These are phyloP conservation scores for Discostella stelligera DNA, from an alignment of 352 stramenopile species.

Conservation along the genomic window DNA sequence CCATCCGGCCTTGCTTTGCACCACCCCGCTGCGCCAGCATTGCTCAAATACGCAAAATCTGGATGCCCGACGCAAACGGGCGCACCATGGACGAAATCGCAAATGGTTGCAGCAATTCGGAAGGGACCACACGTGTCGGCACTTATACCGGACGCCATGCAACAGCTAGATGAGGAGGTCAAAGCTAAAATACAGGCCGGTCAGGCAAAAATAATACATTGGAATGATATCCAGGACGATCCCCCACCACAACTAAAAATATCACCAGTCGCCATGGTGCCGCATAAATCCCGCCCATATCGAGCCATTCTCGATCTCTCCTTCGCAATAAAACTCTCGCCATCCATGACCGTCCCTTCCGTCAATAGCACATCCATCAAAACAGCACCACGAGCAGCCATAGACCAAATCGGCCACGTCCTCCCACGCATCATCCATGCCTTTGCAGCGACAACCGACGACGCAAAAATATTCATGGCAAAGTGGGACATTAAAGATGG, in stretches of 20 bases:
- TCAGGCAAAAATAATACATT: conserved; percentile 2
- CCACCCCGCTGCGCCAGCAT: conserved; percentile 6
- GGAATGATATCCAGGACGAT: conserved; percentile 10
- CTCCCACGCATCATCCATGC: too few relatives aligned
- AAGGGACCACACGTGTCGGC: too few relatives aligned
- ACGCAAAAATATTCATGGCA: too few relatives aligned
- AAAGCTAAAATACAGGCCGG: conserved; percentile 1
- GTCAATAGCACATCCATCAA: too few relatives aligned
- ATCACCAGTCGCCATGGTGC: too few relatives aligned
- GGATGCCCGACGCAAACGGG: too few relatives aligned
- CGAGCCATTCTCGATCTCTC: conserved; percentile 25
- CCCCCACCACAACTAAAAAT: background rate
- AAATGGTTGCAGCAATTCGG: conserved; percentile 14
- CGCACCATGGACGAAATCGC: conserved; percentile 9
- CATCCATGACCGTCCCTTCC: too few relatives aligned
- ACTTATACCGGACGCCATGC: conserved; percentile 5
- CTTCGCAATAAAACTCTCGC: background rate
- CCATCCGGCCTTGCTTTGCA: background rate
- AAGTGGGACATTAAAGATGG: too few relatives aligned
- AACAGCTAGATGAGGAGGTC: conserved; percentile 12
- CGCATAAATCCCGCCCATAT: too few relatives aligned
- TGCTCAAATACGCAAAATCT: conserved; percentile 16
- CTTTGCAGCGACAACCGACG: too few relatives aligned
- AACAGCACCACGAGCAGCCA: too few relatives aligned
- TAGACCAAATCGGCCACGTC: too few relatives aligned